Base-by-base conservation (phyloP, 2,329 filamentous ascomycete genomes). In the Aspergillus sclerotialis region DNA sequence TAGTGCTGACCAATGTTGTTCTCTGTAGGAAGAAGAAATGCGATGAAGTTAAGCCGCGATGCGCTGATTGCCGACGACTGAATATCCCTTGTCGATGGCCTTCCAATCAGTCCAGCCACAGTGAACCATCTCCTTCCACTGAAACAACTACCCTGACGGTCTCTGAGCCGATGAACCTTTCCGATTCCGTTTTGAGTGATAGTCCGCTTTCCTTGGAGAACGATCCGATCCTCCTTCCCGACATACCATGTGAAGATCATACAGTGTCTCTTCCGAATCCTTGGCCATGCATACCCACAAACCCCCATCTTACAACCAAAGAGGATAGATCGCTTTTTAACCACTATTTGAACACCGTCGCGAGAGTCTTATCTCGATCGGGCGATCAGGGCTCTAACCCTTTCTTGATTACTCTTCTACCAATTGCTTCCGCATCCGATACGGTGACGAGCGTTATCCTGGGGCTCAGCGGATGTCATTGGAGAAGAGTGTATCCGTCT, bases 271-370 rank as follows among this genome's bases (percentile, higher is more conserved):
- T 23, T 23, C 19, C 19, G 19, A 23, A 7, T 10, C 10, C 19
- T 10, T 7, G 6, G 19, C 19, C 19, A 10, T 23, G 19, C 19
- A 23, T 10, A 10, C 43, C 42, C 9, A 30, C 40, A 6, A 53
- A 50, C 14, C 45, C 51, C 4, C 39, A 45, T 36, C 31, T 55
- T 6, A 36, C 38, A 11, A 45, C 36, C 10, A 45, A 52, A 7
- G 50, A 55, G 18, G 52, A 55, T 26, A 44, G 45, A 7, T 52
- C 47, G 2, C 43, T 54, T 1, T 53, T 52, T 21, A 55, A 55
- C 19, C 52, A 55, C 38, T 55, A 53, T 37, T 35, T 55, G 18
- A 44, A 51, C 13, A 42, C 49, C 10, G 51, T 54, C 4, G 43
- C 49, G 2, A 40, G 47, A 5, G 44, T 49, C 3, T 34, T 55